Evolutionary conservation across 106 monocot genomes (phyloP).

Genomic region (Cymbidium sinense): DNA sequence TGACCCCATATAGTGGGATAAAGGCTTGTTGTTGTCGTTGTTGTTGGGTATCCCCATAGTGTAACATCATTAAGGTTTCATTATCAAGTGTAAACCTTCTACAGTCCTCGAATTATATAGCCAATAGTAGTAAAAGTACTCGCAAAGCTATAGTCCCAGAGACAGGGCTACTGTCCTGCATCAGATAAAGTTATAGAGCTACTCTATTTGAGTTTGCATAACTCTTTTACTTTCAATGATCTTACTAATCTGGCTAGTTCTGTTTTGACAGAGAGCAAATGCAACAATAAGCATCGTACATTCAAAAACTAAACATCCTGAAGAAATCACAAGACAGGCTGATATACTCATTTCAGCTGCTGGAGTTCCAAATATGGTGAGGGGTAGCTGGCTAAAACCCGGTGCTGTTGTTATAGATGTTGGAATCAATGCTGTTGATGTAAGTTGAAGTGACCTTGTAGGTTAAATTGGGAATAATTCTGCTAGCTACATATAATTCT

Average conservation of each 20-base stretch:
- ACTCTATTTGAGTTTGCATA: no score
- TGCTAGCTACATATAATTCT: not conserved
- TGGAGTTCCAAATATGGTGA: constrained; percentile 84
- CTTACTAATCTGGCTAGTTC: not conserved
- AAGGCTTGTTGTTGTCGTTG: no score
- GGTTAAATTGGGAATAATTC: not conserved
- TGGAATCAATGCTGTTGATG: constrained; percentile 89
- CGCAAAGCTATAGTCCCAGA: no score
- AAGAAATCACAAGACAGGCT: constrained; percentile 80
- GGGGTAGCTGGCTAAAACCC: constrained; percentile 89
- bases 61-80: no score
- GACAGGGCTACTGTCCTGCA: no score
- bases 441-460: constrained; percentile 27
- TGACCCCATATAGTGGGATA: no score
- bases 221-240: no score
- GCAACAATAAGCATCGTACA: constrained; percentile 87
- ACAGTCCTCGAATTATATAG: no score
- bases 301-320: constrained; percentile 78
- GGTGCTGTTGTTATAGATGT: constrained; percentile 95
- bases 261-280: constrained; percentile 61
- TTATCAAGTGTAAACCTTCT: no score
- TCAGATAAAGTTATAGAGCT: no score
- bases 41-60: no score
- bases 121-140: no score
- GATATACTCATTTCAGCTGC: constrained; percentile 84